Evolutionary conservation across 2,329 filamentous ascomycete genomes (phyloP).

Genomic region (Monilinia vaccinii-corymbosi): DNA sequence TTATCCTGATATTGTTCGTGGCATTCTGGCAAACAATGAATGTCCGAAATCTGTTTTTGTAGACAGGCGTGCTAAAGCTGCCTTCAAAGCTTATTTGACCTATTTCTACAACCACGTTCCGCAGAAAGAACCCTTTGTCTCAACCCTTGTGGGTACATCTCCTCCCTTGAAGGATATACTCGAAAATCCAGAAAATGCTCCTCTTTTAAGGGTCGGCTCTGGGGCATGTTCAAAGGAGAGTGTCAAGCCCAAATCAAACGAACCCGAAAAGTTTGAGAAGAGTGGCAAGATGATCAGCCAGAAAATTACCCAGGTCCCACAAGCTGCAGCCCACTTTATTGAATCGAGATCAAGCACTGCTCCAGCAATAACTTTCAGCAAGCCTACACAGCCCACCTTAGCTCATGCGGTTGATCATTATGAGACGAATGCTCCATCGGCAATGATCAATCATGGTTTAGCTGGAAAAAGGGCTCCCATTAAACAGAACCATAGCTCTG

Average conservation of each 20-base stretch:
- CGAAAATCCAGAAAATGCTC: not conserved
- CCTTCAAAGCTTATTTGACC: constrained; percentile 7
- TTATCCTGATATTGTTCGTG: constrained; percentile 1
- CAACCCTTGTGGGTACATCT: not conserved
- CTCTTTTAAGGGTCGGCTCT: not conserved
- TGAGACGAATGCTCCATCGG: not conserved
- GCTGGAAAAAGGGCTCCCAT: not conserved
- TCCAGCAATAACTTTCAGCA: not conserved
- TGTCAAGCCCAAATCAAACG: not conserved
- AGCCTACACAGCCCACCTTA: not conserved
- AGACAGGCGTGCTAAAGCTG: constrained; percentile 3
- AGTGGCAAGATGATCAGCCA: not conserved
- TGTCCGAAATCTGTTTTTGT: not conserved
- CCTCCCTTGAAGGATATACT: not conserved
- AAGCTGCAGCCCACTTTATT: not conserved
- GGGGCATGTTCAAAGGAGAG: not conserved
- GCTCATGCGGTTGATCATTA: not conserved
- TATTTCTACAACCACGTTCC: constrained; percentile 9
- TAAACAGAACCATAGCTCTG: not conserved
- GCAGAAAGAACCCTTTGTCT: not conserved
- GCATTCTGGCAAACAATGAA: constrained; percentile 8
- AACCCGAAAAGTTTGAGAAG: not conserved
- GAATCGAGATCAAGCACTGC: not conserved
- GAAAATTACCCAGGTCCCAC: not conserved
- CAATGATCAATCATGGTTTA: not conserved